Conservation (phyloP, 2,329 filamentous ascomycete species). For the Trichophyton mentagrophytes region DNA sequence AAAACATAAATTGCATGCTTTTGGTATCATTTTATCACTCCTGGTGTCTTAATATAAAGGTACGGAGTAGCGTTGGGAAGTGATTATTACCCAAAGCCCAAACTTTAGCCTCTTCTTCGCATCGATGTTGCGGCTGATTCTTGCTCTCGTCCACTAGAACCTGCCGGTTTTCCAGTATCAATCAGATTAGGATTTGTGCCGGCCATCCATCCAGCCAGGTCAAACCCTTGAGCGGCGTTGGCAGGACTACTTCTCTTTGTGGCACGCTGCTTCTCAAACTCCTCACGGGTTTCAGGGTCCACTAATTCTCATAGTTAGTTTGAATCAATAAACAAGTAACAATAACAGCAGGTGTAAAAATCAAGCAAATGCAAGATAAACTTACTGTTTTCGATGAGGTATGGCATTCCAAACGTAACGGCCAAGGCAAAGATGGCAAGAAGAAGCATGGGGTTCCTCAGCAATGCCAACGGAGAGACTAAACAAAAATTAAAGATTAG, state of each 20-base stretch:
- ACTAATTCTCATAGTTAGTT: slow-evolving; percentile 41
- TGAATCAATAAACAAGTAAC: too few relatives aligned
- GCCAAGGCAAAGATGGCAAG: slow-evolving; percentile 72
- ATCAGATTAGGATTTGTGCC: slow-evolving; percentile 32
- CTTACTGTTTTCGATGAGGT: slow-evolving; percentile 90
- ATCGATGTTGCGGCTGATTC: neutral
- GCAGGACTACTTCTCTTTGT: slow-evolving; percentile 27
- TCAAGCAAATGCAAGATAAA: slow-evolving; percentile 14
- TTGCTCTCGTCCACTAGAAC: slow-evolving; percentile 11
- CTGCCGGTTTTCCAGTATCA: slow-evolving; percentile 22
- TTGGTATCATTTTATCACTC: neutral
- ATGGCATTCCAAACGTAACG: slow-evolving; percentile 84
- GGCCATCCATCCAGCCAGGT: slow-evolving; percentile 57
- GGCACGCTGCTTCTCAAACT: slow-evolving; percentile 73
- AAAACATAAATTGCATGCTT: too few relatives aligned
- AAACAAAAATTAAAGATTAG: neutral
- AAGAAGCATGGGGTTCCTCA: slow-evolving; percentile 95
- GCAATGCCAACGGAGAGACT: slow-evolving; percentile 68
- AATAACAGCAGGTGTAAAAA: too few relatives aligned
- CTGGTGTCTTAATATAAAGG: neutral
- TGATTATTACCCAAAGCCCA: neutral
- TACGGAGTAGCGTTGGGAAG: neutral
- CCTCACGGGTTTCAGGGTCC: slow-evolving; percentile 89
- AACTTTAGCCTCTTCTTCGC: slow-evolving; percentile 1
- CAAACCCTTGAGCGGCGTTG: slow-evolving; percentile 48